These are phyloP conservation scores for Misopates orontium DNA, from an alignment of 257 asterid genomes.

Conservation along the genomic window DNA sequence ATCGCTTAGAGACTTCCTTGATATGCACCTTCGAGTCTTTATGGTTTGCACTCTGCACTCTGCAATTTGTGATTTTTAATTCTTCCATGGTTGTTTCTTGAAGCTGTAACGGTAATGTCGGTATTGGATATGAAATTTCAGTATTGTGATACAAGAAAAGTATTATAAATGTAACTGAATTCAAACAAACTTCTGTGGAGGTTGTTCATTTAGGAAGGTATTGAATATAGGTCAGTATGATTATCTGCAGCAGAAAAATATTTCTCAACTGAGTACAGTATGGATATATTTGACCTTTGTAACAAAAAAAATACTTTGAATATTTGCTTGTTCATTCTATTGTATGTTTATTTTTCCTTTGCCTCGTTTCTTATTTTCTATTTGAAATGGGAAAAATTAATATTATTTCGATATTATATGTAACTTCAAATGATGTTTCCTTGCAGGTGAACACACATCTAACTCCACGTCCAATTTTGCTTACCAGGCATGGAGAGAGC, in stretches of 20 bases:
- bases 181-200: not conserved
- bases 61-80: not conserved
- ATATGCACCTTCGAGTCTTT: not conserved
- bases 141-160: conserved; percentile 1
- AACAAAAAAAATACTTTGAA: not conserved
- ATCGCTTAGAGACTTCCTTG: not conserved
- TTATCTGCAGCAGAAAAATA: conserved; percentile 1
- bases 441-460: conserved; percentile 95
- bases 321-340: not conserved
- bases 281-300: not conserved
- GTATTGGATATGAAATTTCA: conserved; percentile 3
- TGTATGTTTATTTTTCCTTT: not conserved
- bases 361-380: not conserved
- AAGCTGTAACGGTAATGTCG: not conserved
- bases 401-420: conserved; percentile 11
- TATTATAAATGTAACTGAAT: not conserved
- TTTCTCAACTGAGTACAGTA: not conserved
- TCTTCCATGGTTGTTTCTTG: not conserved
- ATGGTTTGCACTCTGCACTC: too few relatives aligned
- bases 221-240: not conserved
- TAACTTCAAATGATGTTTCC: conserved; percentile 18
- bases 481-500: conserved; percentile 99
- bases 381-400: not conserved
- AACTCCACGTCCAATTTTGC: conserved; percentile 97
- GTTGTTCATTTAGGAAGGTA: not conserved